Percentiles rank a stretch among this genome's conserved stretches.
These are phyloP conservation scores for Neurospora sp. DNA, from an alignment of 495 filamentous ascomycete species.

Conservation along the genomic window DNA sequence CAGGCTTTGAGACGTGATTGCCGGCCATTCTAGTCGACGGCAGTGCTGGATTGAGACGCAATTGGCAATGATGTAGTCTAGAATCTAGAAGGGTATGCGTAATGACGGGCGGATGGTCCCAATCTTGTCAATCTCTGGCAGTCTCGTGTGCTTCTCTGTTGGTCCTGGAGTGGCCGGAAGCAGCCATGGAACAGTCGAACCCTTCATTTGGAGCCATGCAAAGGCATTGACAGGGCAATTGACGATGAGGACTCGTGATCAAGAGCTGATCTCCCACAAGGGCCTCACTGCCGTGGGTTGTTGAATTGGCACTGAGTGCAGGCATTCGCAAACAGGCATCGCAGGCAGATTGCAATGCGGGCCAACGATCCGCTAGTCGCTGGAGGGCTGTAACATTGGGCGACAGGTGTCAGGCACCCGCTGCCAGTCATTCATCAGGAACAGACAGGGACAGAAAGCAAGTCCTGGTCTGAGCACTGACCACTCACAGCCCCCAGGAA, in stretches of 20 bases:
- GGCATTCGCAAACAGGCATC: neutral
- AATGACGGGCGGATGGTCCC: neutral
- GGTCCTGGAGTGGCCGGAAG: neutral
- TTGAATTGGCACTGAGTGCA: neutral
- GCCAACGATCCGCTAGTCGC: constrained; percentile 10
- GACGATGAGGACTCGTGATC: constrained; percentile 18
- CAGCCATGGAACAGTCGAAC: neutral
- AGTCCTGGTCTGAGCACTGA: neutral
- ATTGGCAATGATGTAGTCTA: neutral
- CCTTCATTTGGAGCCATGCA: neutral
- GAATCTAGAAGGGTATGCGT: constrained; percentile 4
- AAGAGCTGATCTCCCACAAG: constrained; percentile 7
- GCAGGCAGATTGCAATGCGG: constrained; percentile 8
- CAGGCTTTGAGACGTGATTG: neutral
- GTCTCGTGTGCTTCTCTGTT: neutral
- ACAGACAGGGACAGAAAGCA: neutral
- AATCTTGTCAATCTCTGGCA: neutral
- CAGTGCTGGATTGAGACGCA: neutral
- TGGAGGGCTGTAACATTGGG: neutral
- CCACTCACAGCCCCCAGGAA: neutral
- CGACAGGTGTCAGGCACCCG: neutral
- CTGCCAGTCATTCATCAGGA: constrained; percentile 1
- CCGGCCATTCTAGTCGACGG: neutral
- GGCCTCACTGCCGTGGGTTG: constrained; percentile 5
- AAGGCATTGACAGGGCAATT: constrained; percentile 5